Evolutionary conservation across 176 grass and related monocot genomes (phyloP), one percentile per base, ranked within the genome.

Genomic region (Calamus simplicifolius): DNA sequence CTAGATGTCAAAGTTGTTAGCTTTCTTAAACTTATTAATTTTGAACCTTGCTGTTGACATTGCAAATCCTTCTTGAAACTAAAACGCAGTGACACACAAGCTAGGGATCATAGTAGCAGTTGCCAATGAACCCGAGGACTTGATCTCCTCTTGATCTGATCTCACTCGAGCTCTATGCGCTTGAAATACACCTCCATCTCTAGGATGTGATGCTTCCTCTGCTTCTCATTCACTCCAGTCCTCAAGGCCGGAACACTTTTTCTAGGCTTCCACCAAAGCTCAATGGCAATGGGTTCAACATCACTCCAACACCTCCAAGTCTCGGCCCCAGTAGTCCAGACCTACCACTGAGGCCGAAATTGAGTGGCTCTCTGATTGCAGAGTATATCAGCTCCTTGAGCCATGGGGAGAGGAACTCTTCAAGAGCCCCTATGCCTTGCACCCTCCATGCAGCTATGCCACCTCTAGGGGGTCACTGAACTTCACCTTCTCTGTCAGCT

Each of bases 101-200:
- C 21, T 23, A 23, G 21, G 21, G 21, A 23, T 23, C 1, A 1
- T 23, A 23, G 21, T 23, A 23, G 21, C 21, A 23, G 21, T 23
- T 23, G 21, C 21, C 21, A 23, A 23, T 23, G 21, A 23, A 23
- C 57, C 48, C 7, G 58, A 62, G 27, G 73, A 80, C 67, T 69
- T 89, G 58, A 89, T 69, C 17, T 89, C 79, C 71, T 82, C 57
- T 58, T 81, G 50, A 95, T 74, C 63, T 95, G 82, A 52, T 95
- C 82, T 25, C 72, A 59, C 5, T 89, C 17, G 64, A 95, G 80
- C 66, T 95, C 81, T 19, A 95, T 80, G 62, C 89, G 73, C 67
- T 80, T 82, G 3, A 95, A 67, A 55, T 83, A 95, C 29, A 95
- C 90, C 79, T 95, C 85, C 27, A 95, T 70, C 69, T 95, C 85